Evolutionary conservation across 495 filamentous ascomycete species (phyloP).

Genomic region (Wilcoxina mikolae): DNA sequence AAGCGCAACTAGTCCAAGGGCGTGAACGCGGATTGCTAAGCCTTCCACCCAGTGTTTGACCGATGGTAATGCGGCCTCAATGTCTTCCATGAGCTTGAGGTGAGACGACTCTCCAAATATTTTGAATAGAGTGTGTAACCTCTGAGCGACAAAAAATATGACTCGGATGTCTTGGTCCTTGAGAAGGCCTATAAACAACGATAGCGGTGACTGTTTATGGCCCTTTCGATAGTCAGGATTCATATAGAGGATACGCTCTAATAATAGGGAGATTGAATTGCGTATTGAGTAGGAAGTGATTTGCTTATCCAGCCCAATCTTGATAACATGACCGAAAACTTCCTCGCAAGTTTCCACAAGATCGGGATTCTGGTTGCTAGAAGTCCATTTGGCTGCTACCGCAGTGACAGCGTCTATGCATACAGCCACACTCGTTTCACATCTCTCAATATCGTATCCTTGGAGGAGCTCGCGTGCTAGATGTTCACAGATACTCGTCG

Average conservation of each 20-base stretch:
- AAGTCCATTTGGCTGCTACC: conserved; percentile 52
- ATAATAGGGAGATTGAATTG: conserved; percentile 46
- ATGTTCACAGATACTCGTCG: conserved; percentile 38
- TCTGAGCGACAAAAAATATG: conserved; percentile 55
- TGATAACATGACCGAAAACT: conserved; percentile 68
- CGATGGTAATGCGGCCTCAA: conserved; percentile 56
- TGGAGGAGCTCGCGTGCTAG: conserved; percentile 47
- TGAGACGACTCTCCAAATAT: conserved; percentile 62
- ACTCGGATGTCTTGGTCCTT: conserved; percentile 51
- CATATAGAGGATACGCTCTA: conserved; percentile 50
- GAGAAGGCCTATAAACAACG: conserved; percentile 59
- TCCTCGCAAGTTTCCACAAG: conserved; percentile 42
- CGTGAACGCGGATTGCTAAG: conserved; percentile 67
- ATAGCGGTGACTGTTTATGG: conserved; percentile 45
- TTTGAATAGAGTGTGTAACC: conserved; percentile 39
- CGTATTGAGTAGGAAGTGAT: conserved; percentile 54
- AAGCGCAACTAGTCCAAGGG: conserved; percentile 53
- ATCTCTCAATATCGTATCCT: conserved; percentile 50
- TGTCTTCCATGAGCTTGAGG: conserved; percentile 61
- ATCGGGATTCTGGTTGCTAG: conserved; percentile 39
- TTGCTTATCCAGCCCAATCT: conserved; percentile 44
- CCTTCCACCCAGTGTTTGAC: conserved; percentile 61
- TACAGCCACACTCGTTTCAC: conserved; percentile 57
- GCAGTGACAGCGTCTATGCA: conserved; percentile 54
- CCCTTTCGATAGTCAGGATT: conserved; percentile 46